Percentiles rank a stretch among this genome's conserved stretches.
Conservation (phyloP, 495 filamentous ascomycete genomes). For the Thermothielavioides terrestris region DNA sequence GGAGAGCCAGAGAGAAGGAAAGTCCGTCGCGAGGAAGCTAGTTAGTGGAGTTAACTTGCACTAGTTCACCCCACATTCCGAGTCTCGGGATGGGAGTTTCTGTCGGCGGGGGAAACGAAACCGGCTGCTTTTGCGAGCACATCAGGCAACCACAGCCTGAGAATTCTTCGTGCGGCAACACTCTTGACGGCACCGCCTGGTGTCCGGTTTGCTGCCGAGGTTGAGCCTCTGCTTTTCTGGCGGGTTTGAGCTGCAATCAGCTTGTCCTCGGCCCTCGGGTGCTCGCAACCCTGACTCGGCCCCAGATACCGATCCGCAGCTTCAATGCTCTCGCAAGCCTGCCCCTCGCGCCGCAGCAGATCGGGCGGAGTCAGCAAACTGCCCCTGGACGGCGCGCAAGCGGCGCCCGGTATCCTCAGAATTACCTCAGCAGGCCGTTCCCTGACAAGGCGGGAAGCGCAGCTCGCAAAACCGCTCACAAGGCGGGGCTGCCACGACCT, state of each 20-base stretch:
- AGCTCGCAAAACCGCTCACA: constrained; percentile 1
- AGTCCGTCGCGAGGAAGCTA: too few relatives aligned
- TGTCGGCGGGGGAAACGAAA: neutral
- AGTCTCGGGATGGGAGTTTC: constrained; percentile 8
- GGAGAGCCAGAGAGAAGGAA: too few relatives aligned
- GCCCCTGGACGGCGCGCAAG: too few relatives aligned
- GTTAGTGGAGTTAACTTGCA: too few relatives aligned
- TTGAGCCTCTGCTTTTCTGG: neutral
- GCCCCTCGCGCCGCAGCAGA: too few relatives aligned
- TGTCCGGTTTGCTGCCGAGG: neutral
- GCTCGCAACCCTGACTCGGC: neutral
- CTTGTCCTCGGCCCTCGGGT: neutral
- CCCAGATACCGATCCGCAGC: too few relatives aligned
- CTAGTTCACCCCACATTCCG: constrained; percentile 11
- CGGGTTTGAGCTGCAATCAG: neutral
- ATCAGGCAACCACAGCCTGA: constrained; percentile 1
- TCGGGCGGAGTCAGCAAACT: too few relatives aligned
- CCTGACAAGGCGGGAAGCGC: neutral
- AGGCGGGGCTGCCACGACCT: neutral
- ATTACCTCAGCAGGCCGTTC: constrained; percentile 15
- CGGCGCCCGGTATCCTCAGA: too few relatives aligned
- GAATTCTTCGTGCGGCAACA: neutral
- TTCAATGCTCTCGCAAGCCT: too few relatives aligned
- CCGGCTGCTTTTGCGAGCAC: neutral
- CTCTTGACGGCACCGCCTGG: neutral